Evolutionary conservation across 495 filamentous ascomycete genomes (phyloP).

Genomic region (Penicillium alfredii): DNA sequence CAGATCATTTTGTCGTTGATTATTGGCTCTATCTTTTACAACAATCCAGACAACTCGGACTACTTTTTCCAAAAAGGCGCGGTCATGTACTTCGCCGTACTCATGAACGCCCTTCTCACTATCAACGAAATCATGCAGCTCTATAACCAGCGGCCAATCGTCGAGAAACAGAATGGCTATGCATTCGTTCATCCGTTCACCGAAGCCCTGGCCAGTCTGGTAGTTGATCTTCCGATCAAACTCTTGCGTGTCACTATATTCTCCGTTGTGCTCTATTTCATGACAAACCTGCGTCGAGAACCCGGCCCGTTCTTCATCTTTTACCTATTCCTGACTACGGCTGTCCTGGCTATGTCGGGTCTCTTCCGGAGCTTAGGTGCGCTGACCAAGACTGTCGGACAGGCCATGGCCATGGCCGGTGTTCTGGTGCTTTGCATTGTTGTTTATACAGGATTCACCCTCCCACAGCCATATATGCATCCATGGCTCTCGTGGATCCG

Average conservation of each 20-base stretch:
- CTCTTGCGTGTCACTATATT: constrained; percentile 39
- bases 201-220: constrained; percentile 48
- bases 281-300: constrained; percentile 41
- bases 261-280: constrained; percentile 51
- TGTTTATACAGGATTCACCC: constrained; percentile 39
- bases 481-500: constrained; percentile 42
- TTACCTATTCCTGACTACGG: constrained; percentile 43
- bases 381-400: constrained; percentile 29
- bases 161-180: constrained; percentile 56
- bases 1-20: constrained; percentile 71
- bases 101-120: constrained; percentile 48
- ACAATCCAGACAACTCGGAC: constrained; percentile 25
- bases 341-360: constrained; percentile 47
- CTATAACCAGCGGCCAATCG: constrained; percentile 52
- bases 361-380: constrained; percentile 41
- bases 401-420: constrained; percentile 40
- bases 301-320: constrained; percentile 53
- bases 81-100: constrained; percentile 79
- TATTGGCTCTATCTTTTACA: constrained; percentile 76
- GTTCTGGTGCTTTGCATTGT: constrained; percentile 37
- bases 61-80: constrained; percentile 49
- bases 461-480: constrained; percentile 39
- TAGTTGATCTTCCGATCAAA: constrained; percentile 51
- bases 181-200: constrained; percentile 56
- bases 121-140: constrained; percentile 52